Conservation (phyloP, 768 basidiomycete genomes). For the Amanita rimosa region DNA sequence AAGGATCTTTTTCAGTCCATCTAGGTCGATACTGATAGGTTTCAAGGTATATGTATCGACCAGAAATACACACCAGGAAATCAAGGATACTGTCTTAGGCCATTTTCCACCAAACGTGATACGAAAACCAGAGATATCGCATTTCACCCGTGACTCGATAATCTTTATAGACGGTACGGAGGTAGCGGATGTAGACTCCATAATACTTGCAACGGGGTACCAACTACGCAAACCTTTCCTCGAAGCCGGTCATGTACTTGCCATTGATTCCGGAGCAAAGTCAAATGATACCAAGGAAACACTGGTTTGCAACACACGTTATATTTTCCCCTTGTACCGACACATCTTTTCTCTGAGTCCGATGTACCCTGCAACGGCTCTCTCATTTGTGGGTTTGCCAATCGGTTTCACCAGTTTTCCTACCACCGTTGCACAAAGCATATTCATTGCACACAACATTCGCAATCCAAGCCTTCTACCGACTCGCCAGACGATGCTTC, state of each 20-base stretch:
- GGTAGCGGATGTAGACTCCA: not conserved
- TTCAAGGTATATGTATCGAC: no score
- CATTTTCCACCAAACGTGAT: not conserved
- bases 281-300: slow-evolving; percentile 14
- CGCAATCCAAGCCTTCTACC: slow-evolving; percentile 29
- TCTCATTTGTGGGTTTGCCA: slow-evolving; percentile 13
- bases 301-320: slow-evolving; percentile 36
- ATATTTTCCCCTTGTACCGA: not conserved
- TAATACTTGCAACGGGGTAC: slow-evolving; percentile 46
- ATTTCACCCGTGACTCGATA: slow-evolving; percentile 32
- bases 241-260: slow-evolving; percentile 18
- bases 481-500: slow-evolving; percentile 24
- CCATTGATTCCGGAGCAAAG: slow-evolving; percentile 15
- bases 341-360: slow-evolving; percentile 41
- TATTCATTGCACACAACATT: slow-evolving; percentile 34
- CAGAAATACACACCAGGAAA: no score
- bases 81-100: no score
- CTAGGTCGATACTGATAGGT: not conserved
- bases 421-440: slow-evolving; percentile 18
- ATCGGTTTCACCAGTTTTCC: slow-evolving; percentile 35
- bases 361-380: slow-evolving; percentile 34
- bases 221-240: slow-evolving; percentile 33
- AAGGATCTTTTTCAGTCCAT: not conserved
- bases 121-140: slow-evolving; percentile 29
- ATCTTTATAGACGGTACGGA: slow-evolving; percentile 36